Evolutionary conservation across 2,329 filamentous ascomycete species (phyloP), one percentile per base, ranked within the genome.

Genomic region (Monilinia fructigena): DNA sequence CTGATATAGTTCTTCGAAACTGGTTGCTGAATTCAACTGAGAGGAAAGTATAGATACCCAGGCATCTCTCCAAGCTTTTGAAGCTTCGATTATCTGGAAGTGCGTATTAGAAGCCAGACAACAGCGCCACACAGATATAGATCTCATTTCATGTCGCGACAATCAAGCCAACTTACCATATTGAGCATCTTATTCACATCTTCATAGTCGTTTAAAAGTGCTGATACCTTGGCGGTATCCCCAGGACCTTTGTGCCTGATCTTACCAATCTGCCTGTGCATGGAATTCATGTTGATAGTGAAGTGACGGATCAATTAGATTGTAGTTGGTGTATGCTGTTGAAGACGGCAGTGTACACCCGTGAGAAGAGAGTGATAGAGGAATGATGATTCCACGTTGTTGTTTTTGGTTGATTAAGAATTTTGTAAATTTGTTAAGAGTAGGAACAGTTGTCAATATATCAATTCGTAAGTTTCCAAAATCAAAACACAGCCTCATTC

Each of bases 191-290:
- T 85, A 76, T 95, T 90, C 35, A 89, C 89, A 77, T 93, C 88
- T 72, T 92, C 89, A 75, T 93, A 95, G 74, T 95, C 91, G 72
- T 86, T 88, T 66, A 96, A 80, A 64, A 95, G 81, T 55, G 89
- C 83, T 14, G 88, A 87, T 55, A 94, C 87, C 75, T 92, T 89
- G 70, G 88, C 88, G 75, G 92, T 89, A 77, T 95, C 89, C 66
- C 89, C 90, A 31, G 88, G 86, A 69, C 87, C 79, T 72, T 81
- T 85, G 74, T 85, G 86, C 78, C 87, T 83, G 75, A 93, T 85
- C 77, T 85, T 88, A 68, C 89, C 90, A 72, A 93, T 89, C 74
- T 89, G 86, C 70, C 91, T 83, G 75, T 93, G 88, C 79, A 95
- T 84, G 55, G 86, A 85, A 77, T 90, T 86, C 88, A 90, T 90